Conservation (phyloP, 495 filamentous ascomycete genomes). For the Penicillium dipodomyicola region DNA sequence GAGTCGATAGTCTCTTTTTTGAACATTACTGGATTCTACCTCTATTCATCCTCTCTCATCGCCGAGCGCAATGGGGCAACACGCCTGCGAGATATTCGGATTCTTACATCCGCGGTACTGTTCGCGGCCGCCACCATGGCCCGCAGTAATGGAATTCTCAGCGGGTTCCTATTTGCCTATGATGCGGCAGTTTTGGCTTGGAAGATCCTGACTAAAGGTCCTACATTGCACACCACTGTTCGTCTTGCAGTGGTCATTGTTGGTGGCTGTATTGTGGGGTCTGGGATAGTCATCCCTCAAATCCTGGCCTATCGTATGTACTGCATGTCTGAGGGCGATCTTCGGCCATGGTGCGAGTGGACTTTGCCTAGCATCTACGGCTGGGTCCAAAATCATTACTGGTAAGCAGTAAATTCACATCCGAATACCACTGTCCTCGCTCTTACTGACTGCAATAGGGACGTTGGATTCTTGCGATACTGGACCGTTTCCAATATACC, state of each 20-base stretch:
- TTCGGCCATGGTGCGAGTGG: conserved; percentile 71
- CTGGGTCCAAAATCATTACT: conserved; percentile 87
- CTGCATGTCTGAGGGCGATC: conserved; percentile 48
- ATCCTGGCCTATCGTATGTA: conserved; percentile 68
- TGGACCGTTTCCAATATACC: conserved; percentile 87
- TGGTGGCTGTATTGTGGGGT: conserved; percentile 63
- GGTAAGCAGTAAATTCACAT: conserved; percentile 53
- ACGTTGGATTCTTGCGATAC: conserved; percentile 82
- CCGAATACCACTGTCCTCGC: background rate
- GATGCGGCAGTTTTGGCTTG: conserved; percentile 47
- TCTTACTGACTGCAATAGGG: conserved; percentile 50
- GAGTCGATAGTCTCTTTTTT: conserved; percentile 80
- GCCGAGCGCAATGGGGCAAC: conserved; percentile 24
- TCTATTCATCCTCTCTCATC: conserved; percentile 61
- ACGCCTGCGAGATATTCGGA: conserved; percentile 40
- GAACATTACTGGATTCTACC: conserved; percentile 67
- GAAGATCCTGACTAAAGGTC: conserved; percentile 30
- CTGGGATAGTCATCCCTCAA: conserved; percentile 71
- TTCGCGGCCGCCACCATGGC: conserved; percentile 74
- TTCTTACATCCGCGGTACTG: conserved; percentile 59
- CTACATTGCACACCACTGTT: conserved; percentile 29
- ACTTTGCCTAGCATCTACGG: conserved; percentile 79
- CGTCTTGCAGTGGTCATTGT: conserved; percentile 55
- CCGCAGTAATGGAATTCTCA: conserved; percentile 84
- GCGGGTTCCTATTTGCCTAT: conserved; percentile 67